Percentiles rank a stretch among this genome's conserved stretches.
phyloP scores from a whole-genome alignment of 2,329 filamentous ascomycete species.

The Fusarium staphyleae region DNA sequence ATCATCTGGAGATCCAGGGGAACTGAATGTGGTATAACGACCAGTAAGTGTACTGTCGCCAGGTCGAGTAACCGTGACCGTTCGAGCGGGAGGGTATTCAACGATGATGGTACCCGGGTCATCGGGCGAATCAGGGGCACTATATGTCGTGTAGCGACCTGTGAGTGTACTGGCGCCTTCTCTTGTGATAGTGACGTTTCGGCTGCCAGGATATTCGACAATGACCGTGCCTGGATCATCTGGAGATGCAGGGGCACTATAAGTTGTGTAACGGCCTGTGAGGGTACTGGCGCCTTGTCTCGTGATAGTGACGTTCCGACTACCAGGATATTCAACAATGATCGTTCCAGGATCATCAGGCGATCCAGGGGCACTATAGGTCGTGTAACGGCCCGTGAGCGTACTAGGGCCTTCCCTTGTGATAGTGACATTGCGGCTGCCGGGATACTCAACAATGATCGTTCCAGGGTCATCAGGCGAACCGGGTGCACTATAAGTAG shows the following conservation, averaged over 20 bases:
- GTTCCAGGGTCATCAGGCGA: conserved; percentile 10
- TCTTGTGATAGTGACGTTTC: conserved; percentile 12
- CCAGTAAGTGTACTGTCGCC: neutral
- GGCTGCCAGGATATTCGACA: conserved; percentile 15
- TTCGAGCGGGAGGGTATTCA: neutral
- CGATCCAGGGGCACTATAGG: neutral
- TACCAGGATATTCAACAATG: conserved; percentile 16
- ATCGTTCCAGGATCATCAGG: conserved; percentile 16
- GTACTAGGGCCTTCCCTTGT: neutral
- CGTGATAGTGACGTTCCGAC: conserved; percentile 19
- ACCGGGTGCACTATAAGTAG: conserved; percentile 5
- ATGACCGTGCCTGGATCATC: conserved; percentile 9
- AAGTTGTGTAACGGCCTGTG: neutral
- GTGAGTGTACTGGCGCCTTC: neutral
- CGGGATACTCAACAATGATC: neutral
- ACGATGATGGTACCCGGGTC: neutral
- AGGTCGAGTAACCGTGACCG: neutral
- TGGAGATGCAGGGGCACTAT: neutral
- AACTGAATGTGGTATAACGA: neutral
- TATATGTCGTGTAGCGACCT: neutral
- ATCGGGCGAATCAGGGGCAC: neutral
- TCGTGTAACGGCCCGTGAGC: neutral
- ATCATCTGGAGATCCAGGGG: neutral
- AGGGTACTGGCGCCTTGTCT: neutral
- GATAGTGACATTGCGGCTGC: conserved; percentile 5